Base-by-base conservation (phyloP, 192 early-diverging fungal species). In the Rhizophlyctis rosea region DNA sequence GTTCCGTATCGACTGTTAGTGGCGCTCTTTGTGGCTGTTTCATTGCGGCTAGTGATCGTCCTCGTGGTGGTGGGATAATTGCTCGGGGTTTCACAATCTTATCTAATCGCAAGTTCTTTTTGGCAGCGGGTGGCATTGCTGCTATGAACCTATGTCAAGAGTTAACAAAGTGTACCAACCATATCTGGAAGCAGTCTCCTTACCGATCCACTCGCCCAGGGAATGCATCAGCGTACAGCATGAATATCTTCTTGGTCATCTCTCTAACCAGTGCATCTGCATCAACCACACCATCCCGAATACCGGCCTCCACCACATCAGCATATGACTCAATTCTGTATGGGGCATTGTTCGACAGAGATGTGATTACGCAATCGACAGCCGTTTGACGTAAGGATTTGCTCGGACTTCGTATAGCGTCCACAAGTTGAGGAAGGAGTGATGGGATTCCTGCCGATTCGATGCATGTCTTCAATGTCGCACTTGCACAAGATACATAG, bases 401-500 rank as follows among this genome's bases (percentile, higher is more conserved):
- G 78, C 79, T 86, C 73, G 16, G 75, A 48, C 62, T 72, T 4
- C 61, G 35, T 13, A 85, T 67, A 0, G 79, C 74, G 24, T 80
- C 72, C 56, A 81, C 81, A 25, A 89, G 75, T 23, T 73, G 76
- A 5, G 81, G 80, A 4, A 84, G 70, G 27, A 83, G 70, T 24
- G 74, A 67, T 7, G 85, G 68, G 5, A 87, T 54, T 29, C 81
- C 76, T 13, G 78, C 70, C 23, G 79, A 65, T n/a, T 79, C 80
- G 57, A 91, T 83, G 0, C 89, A 84, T 1, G 75, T 75, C 16
- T 74, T 81, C 34, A 90, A 64, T 28, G 86, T 83, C 58, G 79
- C 77, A 30, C 81, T 63, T 3, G 82, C 85, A 44, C 85, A 79
- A 2, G 72, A 75, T 32, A 88, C 81, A 73, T 86, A 83, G 28